phyloP scores from a whole-genome alignment of 495 filamentous ascomycete genomes.

The Penicillium paradoxum region DNA sequence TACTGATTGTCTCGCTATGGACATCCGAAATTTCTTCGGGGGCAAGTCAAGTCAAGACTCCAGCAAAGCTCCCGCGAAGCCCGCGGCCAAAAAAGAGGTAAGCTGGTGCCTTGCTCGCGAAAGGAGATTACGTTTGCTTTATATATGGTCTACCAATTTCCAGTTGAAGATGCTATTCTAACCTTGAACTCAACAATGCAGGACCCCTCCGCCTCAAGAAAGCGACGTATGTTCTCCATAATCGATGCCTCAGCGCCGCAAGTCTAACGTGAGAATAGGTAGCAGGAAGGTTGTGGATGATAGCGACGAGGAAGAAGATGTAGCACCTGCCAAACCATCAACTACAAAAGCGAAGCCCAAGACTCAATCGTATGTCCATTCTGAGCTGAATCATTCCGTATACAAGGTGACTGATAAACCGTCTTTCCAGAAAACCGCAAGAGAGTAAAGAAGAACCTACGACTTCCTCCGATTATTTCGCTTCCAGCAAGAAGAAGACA shows the following conservation, averaged over 20 bases:
- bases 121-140: background rate
- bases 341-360: conserved; percentile 43
- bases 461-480: conserved; percentile 57
- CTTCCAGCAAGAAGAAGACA: conserved; percentile 50
- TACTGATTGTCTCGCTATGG: conserved; percentile 46
- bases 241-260: background rate
- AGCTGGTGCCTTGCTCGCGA: conserved; percentile 7
- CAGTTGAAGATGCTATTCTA: background rate
- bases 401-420: background rate
- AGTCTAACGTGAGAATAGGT: conserved; percentile 36
- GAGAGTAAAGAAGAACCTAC: conserved; percentile 48
- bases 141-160: background rate
- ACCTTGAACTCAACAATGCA: conserved; percentile 9
- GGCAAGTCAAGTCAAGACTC: conserved; percentile 42
- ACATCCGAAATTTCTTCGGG: conserved; percentile 79
- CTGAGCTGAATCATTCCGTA: background rate
- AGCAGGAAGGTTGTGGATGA: conserved; percentile 70
- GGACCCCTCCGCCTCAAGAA: conserved; percentile 33
- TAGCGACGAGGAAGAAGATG: conserved; percentile 65
- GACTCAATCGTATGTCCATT: conserved; percentile 36
- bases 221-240: conserved; percentile 32
- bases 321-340: conserved; percentile 26
- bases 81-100: conserved; percentile 40
- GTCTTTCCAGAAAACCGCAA: conserved; percentile 36
- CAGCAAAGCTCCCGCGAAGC: conserved; percentile 24